Evolutionary conservation across 441 rosid genomes (phyloP).

Genomic region (Euphorbia celastroides): DNA sequence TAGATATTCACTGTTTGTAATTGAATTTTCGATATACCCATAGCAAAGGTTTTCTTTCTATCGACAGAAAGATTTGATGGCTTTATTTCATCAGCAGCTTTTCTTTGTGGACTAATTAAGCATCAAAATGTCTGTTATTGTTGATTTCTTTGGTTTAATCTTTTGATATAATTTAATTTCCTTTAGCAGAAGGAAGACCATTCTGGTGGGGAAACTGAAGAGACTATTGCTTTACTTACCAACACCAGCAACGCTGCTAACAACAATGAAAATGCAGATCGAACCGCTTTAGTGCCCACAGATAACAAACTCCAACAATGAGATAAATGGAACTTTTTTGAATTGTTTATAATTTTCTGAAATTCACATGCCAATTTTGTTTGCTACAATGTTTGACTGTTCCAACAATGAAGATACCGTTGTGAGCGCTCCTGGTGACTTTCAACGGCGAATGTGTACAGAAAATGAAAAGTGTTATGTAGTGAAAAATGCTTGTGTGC

Average conservation of each 20-base stretch:
- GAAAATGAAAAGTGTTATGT: neutral
- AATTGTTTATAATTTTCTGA: neutral
- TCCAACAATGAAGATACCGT: neutral
- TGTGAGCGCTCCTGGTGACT: neutral
- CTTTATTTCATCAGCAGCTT: neutral
- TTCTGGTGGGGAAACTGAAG: conserved; percentile 1
- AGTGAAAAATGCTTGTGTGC: no score
- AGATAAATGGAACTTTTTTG: neutral
- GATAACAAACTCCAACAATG: neutral
- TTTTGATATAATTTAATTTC: neutral
- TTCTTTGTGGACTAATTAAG: neutral
- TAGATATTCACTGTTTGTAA: neutral
- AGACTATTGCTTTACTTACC: conserved; percentile 9
- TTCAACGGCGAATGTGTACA: neutral
- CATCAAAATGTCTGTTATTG: neutral
- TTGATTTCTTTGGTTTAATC: neutral
- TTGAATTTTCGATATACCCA: neutral
- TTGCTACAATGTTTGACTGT: neutral
- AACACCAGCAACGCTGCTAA: neutral
- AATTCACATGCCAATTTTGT: neutral
- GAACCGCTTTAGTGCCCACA: conserved; percentile 4
- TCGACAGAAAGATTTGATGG: neutral
- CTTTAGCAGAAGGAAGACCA: conserved; percentile 22
- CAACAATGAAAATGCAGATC: conserved; percentile 2
- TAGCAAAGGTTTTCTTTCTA: neutral